Evolutionary conservation across 768 basidiomycete genomes (phyloP).

Genomic region (Myochromella boudieri): DNA sequence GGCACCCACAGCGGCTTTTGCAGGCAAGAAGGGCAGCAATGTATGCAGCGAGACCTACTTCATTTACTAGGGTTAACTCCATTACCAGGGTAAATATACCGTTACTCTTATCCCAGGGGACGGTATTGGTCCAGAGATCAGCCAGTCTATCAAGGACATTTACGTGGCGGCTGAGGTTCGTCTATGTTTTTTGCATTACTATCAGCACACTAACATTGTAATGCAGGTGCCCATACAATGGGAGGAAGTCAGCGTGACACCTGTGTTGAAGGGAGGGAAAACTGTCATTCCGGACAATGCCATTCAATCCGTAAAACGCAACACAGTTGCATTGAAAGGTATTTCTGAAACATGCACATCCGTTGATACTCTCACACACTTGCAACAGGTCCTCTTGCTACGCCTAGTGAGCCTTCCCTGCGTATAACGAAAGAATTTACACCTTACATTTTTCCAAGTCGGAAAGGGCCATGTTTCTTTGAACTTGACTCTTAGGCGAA

Average conservation of each 20-base stretch:
- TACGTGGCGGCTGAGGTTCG: constrained; percentile 83
- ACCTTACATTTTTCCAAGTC: constrained; percentile 47
- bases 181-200: not conserved
- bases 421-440: not conserved
- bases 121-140: constrained; percentile 99
- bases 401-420: constrained; percentile 74
- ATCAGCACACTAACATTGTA: not conserved
- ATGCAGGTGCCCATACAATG: constrained; percentile 92
- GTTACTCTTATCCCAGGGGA: constrained; percentile 97
- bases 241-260: constrained; percentile 98
- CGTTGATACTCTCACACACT: constrained; percentile 1
- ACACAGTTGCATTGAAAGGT: constrained; percentile 98
- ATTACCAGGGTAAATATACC: constrained; percentile 87
- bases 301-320: constrained; percentile 90
- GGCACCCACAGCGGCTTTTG: constrained; percentile 85
- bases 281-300: constrained; percentile 94
- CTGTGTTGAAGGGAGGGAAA: constrained; percentile 91
- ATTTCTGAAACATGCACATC: constrained; percentile 15
- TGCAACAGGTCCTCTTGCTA: constrained; percentile 83
- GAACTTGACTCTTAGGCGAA: constrained; percentile 94
- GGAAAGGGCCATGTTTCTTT: constrained; percentile 99
- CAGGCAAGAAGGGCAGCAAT: constrained; percentile 84
- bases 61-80: not conserved
- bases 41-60: constrained; percentile 44
- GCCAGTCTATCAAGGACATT: constrained; percentile 92